phyloP scores from a whole-genome alignment of 1,284 basidiomycete species.

The Cutaneotrichosporon sp. region DNA sequence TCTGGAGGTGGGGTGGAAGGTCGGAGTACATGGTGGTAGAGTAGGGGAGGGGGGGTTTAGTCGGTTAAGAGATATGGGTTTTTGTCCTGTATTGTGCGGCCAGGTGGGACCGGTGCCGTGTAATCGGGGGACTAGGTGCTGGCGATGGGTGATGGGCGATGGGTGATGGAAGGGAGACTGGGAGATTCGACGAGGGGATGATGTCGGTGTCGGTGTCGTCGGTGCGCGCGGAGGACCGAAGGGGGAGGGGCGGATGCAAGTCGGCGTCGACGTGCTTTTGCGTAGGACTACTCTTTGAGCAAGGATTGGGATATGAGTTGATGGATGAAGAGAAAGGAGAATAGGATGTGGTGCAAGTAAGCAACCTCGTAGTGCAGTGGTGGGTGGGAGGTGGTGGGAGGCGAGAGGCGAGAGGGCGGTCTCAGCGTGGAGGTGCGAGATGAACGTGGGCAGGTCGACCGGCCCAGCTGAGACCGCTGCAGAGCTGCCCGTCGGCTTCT shows the following conservation, averaged over 20 bases:
- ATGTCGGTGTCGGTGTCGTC: slow-evolving; percentile 1
- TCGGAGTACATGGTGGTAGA: slow-evolving; percentile 16
- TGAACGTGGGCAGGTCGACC: no score
- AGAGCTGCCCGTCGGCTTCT: no score
- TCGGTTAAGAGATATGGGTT: neutral
- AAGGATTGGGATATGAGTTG: neutral
- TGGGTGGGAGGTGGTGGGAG: neutral
- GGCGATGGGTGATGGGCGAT: neutral
- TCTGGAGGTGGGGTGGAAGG: slow-evolving; percentile 21
- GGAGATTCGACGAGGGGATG: neutral
- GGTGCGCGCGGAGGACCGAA: neutral
- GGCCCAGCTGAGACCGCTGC: no score
- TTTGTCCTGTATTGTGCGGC: no score
- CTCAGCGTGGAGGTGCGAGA: no score
- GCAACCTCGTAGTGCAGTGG: neutral
- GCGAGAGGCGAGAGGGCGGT: no score
- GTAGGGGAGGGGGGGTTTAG: neutral
- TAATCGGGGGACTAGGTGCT: no score
- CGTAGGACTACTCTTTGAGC: neutral
- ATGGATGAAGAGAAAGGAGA: neutral
- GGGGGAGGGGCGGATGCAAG: no score
- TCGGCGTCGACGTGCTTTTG: neutral
- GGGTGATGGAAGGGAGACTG: neutral
- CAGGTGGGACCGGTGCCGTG: neutral
- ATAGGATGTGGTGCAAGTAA: no score